A percentile compares a stretch with the other conserved stretches of the same genome.
Conservation (phyloP, 2,329 filamentous ascomycete genomes). For the Sarocladium kiliense region DNA sequence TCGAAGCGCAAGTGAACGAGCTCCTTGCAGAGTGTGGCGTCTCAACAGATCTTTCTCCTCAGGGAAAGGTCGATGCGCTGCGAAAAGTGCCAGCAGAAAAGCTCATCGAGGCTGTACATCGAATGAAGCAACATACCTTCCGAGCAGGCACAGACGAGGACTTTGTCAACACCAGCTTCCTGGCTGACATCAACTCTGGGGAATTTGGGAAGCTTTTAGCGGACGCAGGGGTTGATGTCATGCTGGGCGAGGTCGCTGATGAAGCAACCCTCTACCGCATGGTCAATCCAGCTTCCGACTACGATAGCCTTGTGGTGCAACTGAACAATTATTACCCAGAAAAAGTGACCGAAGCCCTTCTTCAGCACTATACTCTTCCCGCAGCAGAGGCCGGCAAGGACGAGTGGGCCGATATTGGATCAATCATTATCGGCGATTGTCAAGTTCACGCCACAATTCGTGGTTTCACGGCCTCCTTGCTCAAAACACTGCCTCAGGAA, state of each 20-base stretch:
- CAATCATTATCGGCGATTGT: conserved; percentile 2
- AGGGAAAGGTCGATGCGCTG: background rate
- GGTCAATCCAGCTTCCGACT: background rate
- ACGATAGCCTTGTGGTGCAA: background rate
- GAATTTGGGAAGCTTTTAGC: background rate
- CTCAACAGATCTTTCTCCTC: background rate
- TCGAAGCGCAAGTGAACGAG: background rate
- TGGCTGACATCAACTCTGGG: background rate
- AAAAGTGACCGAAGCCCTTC: background rate
- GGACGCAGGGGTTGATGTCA: background rate
- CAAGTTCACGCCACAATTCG: conserved; percentile 1
- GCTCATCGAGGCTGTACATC: background rate
- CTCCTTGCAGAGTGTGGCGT: background rate
- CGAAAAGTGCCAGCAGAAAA: background rate
- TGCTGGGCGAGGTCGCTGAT: conserved; percentile 3
- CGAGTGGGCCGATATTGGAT: background rate
- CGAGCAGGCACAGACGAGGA: conserved; percentile 4
- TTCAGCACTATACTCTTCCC: background rate
- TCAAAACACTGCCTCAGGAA: background rate
- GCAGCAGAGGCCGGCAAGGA: background rate
- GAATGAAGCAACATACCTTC: conserved; percentile 4
- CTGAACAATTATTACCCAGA: conserved; percentile 7
- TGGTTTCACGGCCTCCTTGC: background rate
- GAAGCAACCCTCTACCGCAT: conserved; percentile 1
- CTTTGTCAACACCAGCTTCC: background rate